Percentiles rank a stretch among this genome's conserved stretches.
Evolutionary conservation across 78 protist genomes (phyloP).

Genomic region (Dictyostelium firmibasis): DNA sequence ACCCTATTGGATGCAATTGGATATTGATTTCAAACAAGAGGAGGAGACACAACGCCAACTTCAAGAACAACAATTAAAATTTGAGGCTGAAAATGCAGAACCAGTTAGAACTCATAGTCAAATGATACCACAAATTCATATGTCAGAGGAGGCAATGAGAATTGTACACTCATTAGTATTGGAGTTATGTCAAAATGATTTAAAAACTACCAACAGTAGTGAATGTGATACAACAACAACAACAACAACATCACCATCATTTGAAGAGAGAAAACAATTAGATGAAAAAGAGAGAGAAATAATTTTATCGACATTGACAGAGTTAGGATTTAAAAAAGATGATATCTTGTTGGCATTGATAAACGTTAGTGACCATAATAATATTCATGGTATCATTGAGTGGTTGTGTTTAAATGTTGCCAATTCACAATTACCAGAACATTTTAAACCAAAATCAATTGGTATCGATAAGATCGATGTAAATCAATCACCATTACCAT

Average conservation of each 20-base stretch:
- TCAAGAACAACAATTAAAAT: background rate
- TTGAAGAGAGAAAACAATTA: background rate
- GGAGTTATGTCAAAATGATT: background rate
- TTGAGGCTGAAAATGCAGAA: constrained; percentile 17
- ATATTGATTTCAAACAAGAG: constrained; percentile 5
- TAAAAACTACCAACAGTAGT: background rate
- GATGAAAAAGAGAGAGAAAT: constrained; percentile 22
- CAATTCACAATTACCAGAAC: constrained; percentile 3
- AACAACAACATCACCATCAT: background rate
- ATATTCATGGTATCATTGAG: background rate
- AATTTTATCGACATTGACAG: background rate
- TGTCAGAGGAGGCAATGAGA: constrained; percentile 67
- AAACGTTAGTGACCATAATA: background rate
- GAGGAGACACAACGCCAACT: background rate
- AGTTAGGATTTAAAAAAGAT: constrained; percentile 11
- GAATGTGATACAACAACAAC: background rate
- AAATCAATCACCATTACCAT: background rate
- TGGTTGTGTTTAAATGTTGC: constrained; percentile 53
- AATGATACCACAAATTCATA: constrained; percentile 27
- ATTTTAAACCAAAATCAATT: constrained; percentile 26
- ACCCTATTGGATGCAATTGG: constrained; percentile 18
- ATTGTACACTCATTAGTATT: constrained; percentile 34
- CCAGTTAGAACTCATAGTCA: constrained; percentile 30
- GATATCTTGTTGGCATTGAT: constrained; percentile 14
- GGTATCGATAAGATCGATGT: constrained; percentile 34